A percentile compares a stretch with the other conserved stretches of the same genome.
Conservation (phyloP, 2,329 filamentous ascomycete genomes). For the Fusarium sp. region DNA sequence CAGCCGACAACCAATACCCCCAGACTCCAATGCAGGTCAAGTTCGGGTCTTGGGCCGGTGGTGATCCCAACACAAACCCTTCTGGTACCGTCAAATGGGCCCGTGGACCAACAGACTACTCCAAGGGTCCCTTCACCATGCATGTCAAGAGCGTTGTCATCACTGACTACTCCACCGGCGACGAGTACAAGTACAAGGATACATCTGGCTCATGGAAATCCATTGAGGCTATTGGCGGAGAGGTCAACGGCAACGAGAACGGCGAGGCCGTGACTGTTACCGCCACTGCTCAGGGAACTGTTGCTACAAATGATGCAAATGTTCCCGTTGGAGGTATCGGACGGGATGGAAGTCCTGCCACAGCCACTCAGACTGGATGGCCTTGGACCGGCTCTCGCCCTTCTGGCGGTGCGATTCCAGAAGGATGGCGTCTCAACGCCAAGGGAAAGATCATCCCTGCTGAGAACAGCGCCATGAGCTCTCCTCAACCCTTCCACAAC, state of each 20-base stretch:
- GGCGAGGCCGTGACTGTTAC: slow-evolving; percentile 64
- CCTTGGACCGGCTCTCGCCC: slow-evolving; percentile 72
- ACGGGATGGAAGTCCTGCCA: slow-evolving; percentile 63
- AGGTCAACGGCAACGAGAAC: slow-evolving; percentile 75
- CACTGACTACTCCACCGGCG: slow-evolving; percentile 93
- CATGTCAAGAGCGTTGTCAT: slow-evolving; percentile 79
- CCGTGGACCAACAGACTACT: slow-evolving; percentile 85
- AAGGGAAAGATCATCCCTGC: slow-evolving; percentile 83
- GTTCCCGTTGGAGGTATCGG: slow-evolving; percentile 78
- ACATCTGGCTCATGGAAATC: slow-evolving; percentile 82
- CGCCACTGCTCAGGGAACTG: slow-evolving; percentile 70
- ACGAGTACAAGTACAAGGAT: slow-evolving; percentile 84
- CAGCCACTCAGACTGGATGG: slow-evolving; percentile 70
- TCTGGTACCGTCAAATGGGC: slow-evolving; percentile 91
- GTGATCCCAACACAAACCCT: slow-evolving; percentile 78
- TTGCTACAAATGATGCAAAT: slow-evolving; percentile 71
- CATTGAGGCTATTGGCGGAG: slow-evolving; percentile 83
- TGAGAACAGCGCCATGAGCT: slow-evolving; percentile 56
- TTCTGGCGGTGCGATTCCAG: slow-evolving; percentile 71
- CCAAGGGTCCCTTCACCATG: slow-evolving; percentile 87
- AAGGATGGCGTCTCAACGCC: slow-evolving; percentile 83
- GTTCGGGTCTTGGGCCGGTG: slow-evolving; percentile 91
- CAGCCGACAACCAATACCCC: slow-evolving; percentile 81
- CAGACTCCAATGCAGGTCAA: slow-evolving; percentile 97
- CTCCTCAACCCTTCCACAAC: slow-evolving; percentile 36